Evolutionary conservation across 768 basidiomycete genomes (phyloP), one percentile per base, ranked within the genome.

Genomic region (Gymnopilus dilepis): DNA sequence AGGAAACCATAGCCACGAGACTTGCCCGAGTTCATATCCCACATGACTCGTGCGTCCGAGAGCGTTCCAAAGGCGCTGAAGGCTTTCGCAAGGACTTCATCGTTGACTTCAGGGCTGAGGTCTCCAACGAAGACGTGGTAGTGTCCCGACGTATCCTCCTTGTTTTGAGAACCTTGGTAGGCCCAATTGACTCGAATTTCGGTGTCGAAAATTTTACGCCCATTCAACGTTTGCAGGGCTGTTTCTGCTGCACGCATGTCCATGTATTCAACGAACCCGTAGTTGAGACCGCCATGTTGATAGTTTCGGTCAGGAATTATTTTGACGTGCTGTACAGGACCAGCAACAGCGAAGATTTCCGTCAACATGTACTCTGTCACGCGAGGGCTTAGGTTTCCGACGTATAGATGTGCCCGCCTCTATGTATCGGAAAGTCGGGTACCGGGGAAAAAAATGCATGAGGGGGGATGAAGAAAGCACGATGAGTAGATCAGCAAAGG

Each of bases 161-260:
- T 98, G 80, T 94, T 95, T 84, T 96, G 93, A 73, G 91, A 89
- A 69, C 95, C 96, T 77, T 99, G 97, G 77, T 99, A 98, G 34
- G 97, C 97, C 97, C 97, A 99, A 76, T 99, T 99, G 81, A 98
- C 96, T 67, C 95, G 89, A 69, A 99, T 96, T 80, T 99, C 97
- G 38, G 97, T 97, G 79, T 99, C 97, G 70, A 99, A 99, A 71
- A 99, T 99, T 83, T 98, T 97, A 73, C 97, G 92, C 47, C 97
- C 97, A 75, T 99, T 99, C 70, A 99, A 86, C 43, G 97, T 98
- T 78, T 95, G 92, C 34, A 99, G 83, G n/a, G 97, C 97, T 52
- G 97, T 98, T 79, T 99, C 97, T 37, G 97, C 97, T 37, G 95
- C 94, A 65, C 94, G 91, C 93, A 99, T 96, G 76, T 98, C 95